These are phyloP conservation scores for Physcomitrellopsis africana DNA, from an alignment of 225 moss, liverwort and hornwort species.

Conservation along the genomic window DNA sequence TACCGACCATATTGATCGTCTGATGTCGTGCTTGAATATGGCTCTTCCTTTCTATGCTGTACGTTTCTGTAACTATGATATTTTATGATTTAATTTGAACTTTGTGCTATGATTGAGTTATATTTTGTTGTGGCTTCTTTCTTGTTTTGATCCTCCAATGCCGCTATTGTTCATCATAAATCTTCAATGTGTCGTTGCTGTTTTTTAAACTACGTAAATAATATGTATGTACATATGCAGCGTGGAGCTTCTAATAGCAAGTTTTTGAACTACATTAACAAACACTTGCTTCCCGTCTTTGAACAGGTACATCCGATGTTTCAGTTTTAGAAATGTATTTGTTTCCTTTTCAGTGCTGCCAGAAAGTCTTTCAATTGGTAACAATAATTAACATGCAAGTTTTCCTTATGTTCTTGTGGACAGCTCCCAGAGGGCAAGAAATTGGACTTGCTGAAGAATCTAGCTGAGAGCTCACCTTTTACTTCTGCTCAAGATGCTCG, in stretches of 20 bases:
- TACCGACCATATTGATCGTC: conserved; percentile 97
- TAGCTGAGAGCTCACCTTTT: conserved; percentile 93
- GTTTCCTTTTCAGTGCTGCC: conserved; percentile 3
- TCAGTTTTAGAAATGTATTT: conserved; percentile 8
- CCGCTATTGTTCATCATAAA: conserved; percentile 1
- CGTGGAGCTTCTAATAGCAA: conserved; percentile 98
- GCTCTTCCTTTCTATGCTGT: conserved; percentile 96
- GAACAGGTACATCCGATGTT: conserved; percentile 65
- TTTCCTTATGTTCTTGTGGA: conserved; percentile 16
- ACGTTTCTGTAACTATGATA: conserved; percentile 28
- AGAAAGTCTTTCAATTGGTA: conserved; percentile 2
- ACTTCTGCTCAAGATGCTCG: conserved; percentile 96
- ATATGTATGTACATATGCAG: conserved; percentile 47
- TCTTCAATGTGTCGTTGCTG: conserved; percentile 13
- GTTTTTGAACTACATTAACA: conserved; percentile 97
- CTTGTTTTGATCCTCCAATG: conserved; percentile 16
- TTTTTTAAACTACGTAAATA: conserved; percentile 2
- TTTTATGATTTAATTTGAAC: conserved; percentile 21
- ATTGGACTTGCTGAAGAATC: conserved; percentile 80
- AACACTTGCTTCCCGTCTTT: conserved; percentile 95
- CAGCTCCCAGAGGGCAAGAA: conserved; percentile 96
- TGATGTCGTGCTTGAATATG: conserved; percentile 99
- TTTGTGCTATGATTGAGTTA: conserved; percentile 11
- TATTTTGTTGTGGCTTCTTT: conserved; percentile 17
- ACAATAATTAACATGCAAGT: not conserved